Evolutionary conservation across 495 filamentous ascomycete species (phyloP), one percentile per base, ranked within the genome.

Genomic region (Acidiella bohemica): DNA sequence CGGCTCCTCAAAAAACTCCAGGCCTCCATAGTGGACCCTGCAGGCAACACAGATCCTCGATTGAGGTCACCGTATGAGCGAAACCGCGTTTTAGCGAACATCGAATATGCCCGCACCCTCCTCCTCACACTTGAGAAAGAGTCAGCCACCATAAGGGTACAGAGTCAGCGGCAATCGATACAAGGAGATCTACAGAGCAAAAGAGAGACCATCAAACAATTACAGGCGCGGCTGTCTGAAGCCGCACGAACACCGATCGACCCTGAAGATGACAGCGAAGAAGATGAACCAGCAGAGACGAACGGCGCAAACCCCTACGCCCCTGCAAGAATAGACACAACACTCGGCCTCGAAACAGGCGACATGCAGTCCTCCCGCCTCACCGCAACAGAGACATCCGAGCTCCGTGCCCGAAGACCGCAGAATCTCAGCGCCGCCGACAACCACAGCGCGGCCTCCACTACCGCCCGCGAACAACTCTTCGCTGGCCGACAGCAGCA

Each of bases 121-220:
- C 80, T 93, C 30, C 67, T 78, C 22, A 72, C 69, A 39, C 71
- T 93, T 17, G 85, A 94, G 55, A 81, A 84, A 43, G 75, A 78
- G 30, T 71, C 77, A 22, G 61, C 73, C 4, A 54, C 64, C 30
- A 59, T 84, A 45, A 83, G 83, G 58, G 66, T 74, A 14, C 68
- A 70, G 37, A 62, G 73, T 26, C 73, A 71, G 38, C 75, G 78
- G 30, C 71, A 83, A 43, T 73, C 75, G 35, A 59, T 72, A 10
- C 80, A 88, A 54, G 58, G 67, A 2, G 77, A 81, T 32, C 67
- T 94, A 3, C 62, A 68, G 27, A 62, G 63, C 11, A 78, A 84
- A 49, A 68, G 74, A 14, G 70, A 80, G 9, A 49, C 66, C 0
- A 64, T 64, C 39, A 62, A 61, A 30, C 53, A 48, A 21, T 49